Percentiles rank a stretch among this genome's conserved stretches.
These are phyloP conservation scores for Biscutella laevigata DNA, from an alignment of 441 rosid species.

Conservation along the genomic window DNA sequence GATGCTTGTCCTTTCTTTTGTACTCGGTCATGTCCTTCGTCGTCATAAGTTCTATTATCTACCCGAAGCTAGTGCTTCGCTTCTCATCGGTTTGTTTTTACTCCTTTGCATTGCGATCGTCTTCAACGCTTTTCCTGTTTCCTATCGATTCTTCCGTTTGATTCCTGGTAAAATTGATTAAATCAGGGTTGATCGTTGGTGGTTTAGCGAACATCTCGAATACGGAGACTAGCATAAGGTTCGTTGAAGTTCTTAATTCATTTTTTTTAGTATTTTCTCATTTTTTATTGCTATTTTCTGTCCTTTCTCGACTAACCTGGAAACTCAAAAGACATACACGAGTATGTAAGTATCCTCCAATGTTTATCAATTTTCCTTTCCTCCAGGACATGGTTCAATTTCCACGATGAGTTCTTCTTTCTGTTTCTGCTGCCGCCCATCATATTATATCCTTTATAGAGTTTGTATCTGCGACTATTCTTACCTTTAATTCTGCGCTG, in stretches of 20 bases:
- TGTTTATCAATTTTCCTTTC: not conserved
- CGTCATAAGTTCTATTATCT: slow-evolving; percentile 93
- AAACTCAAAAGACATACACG: not conserved
- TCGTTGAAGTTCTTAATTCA: not conserved
- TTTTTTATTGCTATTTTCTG: not conserved
- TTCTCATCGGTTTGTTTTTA: slow-evolving; percentile 57
- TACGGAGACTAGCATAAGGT: slow-evolving; percentile 91
- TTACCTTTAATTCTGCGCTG: not conserved
- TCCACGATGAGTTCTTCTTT: slow-evolving; percentile 96
- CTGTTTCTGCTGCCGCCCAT: slow-evolving; percentile 91
- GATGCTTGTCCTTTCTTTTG: slow-evolving; percentile 99
- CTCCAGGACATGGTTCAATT: slow-evolving; percentile 91
- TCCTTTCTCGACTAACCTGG: slow-evolving; percentile 4
- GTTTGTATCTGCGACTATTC: not conserved
- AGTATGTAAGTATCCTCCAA: not conserved
- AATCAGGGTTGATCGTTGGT: slow-evolving; percentile 77
- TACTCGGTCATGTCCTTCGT: slow-evolving; percentile 92
- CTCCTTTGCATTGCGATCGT: slow-evolving; percentile 21
- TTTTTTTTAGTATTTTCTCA: not conserved
- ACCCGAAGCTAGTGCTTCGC: slow-evolving; percentile 97
- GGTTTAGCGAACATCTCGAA: slow-evolving; percentile 84
- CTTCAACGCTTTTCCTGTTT: not conserved
- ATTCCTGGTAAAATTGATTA: slow-evolving; percentile 7
- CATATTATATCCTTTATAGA: slow-evolving; percentile 73
- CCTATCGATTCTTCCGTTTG: not conserved